These are phyloP conservation scores for Patellifolia procumbens DNA, from an alignment of 179 eudicot species.

Conservation along the genomic window DNA sequence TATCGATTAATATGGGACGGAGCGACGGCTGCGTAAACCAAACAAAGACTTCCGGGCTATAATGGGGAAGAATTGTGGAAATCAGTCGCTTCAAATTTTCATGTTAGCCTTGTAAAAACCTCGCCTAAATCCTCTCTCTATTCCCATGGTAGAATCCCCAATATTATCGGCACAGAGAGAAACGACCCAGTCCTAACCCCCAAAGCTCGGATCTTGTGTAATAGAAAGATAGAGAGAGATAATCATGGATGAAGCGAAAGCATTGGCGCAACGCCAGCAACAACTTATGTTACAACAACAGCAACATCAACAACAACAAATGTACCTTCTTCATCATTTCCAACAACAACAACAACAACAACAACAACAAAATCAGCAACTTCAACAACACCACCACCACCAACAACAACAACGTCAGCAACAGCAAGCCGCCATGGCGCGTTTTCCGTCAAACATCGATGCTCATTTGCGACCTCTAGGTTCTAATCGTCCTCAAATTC, in stretches of 20 bases:
- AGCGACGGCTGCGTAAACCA: no score
- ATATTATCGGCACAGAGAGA: neutral
- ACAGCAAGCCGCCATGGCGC: conserved; percentile 49
- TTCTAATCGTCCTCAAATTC: conserved; percentile 30
- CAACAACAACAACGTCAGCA: conserved; percentile 27
- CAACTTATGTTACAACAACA: conserved; percentile 1
- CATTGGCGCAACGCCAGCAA: conserved; percentile 8
- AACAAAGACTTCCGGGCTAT: no score
- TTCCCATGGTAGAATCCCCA: neutral
- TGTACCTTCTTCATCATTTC: conserved; percentile 43
- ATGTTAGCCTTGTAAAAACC: neutral
- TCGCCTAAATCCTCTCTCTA: no score
- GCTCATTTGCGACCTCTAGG: conserved; percentile 57
- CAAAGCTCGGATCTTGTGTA: no score
- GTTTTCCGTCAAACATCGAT: conserved; percentile 66
- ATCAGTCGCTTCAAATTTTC: neutral
- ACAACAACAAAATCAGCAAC: conserved; percentile 7
- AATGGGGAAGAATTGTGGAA: no score
- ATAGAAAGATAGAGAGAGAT: neutral
- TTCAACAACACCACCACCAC: conserved; percentile 16
- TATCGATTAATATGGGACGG: no score
- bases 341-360: conserved; percentile 28
- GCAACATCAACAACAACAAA: conserved; percentile 38
- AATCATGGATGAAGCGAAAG: conserved; percentile 8
- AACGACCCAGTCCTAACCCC: no score